Conservation (phyloP, 1,139 yeast genomes). For the Suhomyces choctaworum region DNA sequence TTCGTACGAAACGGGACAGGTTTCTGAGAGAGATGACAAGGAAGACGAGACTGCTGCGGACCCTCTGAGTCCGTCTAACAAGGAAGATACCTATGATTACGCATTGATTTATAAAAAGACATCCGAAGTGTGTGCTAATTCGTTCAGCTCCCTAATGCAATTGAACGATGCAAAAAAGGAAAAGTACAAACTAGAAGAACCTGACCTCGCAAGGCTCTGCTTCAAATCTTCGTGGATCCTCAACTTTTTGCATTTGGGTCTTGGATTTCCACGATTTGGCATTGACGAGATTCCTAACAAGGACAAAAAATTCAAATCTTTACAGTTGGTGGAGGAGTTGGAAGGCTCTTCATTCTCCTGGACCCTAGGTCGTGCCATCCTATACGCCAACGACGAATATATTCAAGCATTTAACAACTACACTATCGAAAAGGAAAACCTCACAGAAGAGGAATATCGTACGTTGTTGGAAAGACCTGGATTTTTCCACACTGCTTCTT, state of each 20-base stretch:
- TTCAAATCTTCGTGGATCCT: conserved; percentile 63
- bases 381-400: conserved; percentile 56
- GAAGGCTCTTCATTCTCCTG: conserved; percentile 73
- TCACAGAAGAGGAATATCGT: background rate
- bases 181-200: conserved; percentile 30
- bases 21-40: background rate
- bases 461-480: conserved; percentile 29
- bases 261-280: conserved; percentile 65
- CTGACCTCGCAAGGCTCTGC: conserved; percentile 24
- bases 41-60: background rate
- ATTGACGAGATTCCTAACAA: conserved; percentile 35
- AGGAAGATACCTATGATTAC: conserved; percentile 32
- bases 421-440: conserved; percentile 13
- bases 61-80: background rate
- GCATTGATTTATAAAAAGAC: conserved; percentile 45
- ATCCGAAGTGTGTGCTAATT: conserved; percentile 44
- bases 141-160: conserved; percentile 42
- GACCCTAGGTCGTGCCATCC: conserved; percentile 79
- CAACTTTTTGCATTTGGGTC: conserved; percentile 69
- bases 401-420: conserved; percentile 39
- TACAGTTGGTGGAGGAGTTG: conserved; percentile 62
- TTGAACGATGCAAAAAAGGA: conserved; percentile 32
- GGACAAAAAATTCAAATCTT: conserved; percentile 41
- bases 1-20: conserved; percentile 23
- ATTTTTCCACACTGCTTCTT: conserved; percentile 51